Evolutionary conservation across 2,329 filamentous ascomycete species (phyloP).

Genomic region (Colletotrichum magnum): DNA sequence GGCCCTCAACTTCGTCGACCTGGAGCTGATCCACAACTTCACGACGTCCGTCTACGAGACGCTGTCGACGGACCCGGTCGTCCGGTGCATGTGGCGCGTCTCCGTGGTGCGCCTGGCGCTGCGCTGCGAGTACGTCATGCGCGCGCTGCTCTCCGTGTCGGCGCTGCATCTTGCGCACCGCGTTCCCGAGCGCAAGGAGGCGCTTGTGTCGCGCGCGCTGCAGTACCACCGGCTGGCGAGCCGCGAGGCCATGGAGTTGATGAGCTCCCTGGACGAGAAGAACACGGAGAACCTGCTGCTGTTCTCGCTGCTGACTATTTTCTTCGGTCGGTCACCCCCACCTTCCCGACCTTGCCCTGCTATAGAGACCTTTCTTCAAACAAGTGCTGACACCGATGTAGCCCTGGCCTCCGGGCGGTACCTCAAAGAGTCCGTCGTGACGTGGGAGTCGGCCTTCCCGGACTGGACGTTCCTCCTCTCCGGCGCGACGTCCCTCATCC

Average conservation of each 20-base stretch:
- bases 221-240: conserved; percentile 37
- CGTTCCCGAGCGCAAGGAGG: conserved; percentile 52
- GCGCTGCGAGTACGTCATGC: conserved; percentile 62
- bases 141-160: conserved; percentile 63
- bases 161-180: conserved; percentile 64
- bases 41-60: conserved; percentile 63
- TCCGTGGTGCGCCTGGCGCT: conserved; percentile 63
- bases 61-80: conserved; percentile 55
- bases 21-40: conserved; percentile 69
- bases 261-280: conserved; percentile 39
- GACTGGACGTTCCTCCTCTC: conserved; percentile 50
- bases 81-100: conserved; percentile 62
- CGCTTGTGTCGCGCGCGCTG: conserved; percentile 49
- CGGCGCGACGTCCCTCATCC: conserved; percentile 46
- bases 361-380: not conserved
- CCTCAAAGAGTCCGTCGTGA: conserved; percentile 47
- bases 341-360: not conserved
- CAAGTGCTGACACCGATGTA: not conserved
- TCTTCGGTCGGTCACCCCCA: conserved; percentile 45
- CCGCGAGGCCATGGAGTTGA: conserved; percentile 39
- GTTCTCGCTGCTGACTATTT: conserved; percentile 52
- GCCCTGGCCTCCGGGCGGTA: conserved; percentile 48
- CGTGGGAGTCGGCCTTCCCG: conserved; percentile 47
- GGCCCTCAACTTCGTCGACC: conserved; percentile 57
- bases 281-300: conserved; percentile 45